Conservation (phyloP, 805 yeast species). For the Yamadazyma sp. region DNA sequence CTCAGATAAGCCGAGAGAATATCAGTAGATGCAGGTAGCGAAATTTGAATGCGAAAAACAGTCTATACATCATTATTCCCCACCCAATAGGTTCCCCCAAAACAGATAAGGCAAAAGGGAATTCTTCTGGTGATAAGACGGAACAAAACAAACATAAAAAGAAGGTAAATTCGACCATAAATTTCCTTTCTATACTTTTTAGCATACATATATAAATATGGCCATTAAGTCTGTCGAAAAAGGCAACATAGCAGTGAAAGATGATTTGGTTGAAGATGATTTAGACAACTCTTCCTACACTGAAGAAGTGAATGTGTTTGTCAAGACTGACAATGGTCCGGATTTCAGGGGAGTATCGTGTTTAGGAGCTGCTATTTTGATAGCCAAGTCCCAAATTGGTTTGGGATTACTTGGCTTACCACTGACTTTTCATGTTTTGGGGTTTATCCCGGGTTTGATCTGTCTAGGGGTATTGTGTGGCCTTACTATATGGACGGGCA, state of each 20-base stretch:
- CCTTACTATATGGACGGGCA: slow-evolving; percentile 14
- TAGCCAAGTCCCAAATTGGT: slow-evolving; percentile 14
- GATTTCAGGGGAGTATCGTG: slow-evolving; percentile 14
- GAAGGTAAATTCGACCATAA: no score
- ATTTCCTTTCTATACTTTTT: no score
- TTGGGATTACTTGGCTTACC: slow-evolving; percentile 15
- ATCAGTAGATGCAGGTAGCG: no score
- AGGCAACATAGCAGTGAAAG: neutral
- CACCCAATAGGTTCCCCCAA: neutral
- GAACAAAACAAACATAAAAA: slow-evolving; percentile 1
- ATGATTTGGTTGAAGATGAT: neutral
- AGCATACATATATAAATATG: no score
- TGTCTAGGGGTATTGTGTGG: slow-evolving; percentile 11
- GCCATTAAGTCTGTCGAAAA: no score
- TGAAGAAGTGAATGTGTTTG: slow-evolving; percentile 12
- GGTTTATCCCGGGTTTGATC: slow-evolving; percentile 13
- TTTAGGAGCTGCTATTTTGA: slow-evolving; percentile 14
- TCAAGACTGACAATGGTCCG: slow-evolving; percentile 7
- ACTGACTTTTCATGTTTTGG: slow-evolving; percentile 11
- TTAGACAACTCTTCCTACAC: neutral
- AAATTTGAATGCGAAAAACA: no score
- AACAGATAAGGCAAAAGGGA: neutral
- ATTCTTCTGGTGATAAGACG: neutral
- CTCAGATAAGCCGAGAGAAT: no score
- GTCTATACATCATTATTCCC: no score